A percentile compares a stretch with the other conserved stretches of the same genome.
phyloP scores from a whole-genome alignment of 1,284 basidiomycete genomes.

The Cerioporus squamosus region DNA sequence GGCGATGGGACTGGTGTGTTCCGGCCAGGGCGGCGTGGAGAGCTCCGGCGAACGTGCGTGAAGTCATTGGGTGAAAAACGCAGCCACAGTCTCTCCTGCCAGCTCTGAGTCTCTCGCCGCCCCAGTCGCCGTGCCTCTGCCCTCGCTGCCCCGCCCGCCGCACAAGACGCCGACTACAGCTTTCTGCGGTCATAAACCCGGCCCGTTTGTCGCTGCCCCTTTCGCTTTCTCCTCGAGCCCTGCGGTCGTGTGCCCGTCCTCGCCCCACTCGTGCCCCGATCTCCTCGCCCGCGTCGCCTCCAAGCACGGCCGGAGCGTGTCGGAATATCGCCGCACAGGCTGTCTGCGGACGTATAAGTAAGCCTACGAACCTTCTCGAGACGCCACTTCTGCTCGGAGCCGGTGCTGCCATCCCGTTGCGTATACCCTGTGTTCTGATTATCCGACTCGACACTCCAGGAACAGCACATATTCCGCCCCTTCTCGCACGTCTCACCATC shows the following conservation, averaged over 20 bases:
- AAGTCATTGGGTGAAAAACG: constrained; percentile 32
- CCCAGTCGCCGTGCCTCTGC: background rate
- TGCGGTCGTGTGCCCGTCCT: constrained; percentile 33
- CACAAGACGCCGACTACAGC: constrained; percentile 17
- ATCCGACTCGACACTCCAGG: background rate
- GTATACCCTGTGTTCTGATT: background rate
- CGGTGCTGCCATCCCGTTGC: background rate
- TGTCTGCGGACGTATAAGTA: background rate
- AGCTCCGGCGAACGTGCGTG: constrained; percentile 49
- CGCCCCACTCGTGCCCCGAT: background rate
- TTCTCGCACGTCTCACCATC: background rate
- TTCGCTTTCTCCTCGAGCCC: constrained; percentile 6
- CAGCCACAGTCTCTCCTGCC: background rate
- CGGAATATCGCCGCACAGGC: background rate
- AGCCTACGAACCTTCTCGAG: constrained; percentile 22
- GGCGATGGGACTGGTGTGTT: constrained; percentile 6
- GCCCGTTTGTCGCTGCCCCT: background rate
- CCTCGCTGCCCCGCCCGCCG: background rate
- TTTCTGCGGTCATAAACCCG: constrained; percentile 26
- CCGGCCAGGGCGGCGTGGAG: constrained; percentile 16
- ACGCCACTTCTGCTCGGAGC: constrained; percentile 2
- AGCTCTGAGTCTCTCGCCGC: background rate
- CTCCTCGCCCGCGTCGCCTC: background rate
- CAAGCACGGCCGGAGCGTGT: background rate
- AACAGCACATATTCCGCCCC: constrained; percentile 2